Percentiles rank a stretch among this genome's conserved stretches.
Evolutionary conservation across 2,329 filamentous ascomycete genomes (phyloP).

Genomic region (Apiospora aurea): DNA sequence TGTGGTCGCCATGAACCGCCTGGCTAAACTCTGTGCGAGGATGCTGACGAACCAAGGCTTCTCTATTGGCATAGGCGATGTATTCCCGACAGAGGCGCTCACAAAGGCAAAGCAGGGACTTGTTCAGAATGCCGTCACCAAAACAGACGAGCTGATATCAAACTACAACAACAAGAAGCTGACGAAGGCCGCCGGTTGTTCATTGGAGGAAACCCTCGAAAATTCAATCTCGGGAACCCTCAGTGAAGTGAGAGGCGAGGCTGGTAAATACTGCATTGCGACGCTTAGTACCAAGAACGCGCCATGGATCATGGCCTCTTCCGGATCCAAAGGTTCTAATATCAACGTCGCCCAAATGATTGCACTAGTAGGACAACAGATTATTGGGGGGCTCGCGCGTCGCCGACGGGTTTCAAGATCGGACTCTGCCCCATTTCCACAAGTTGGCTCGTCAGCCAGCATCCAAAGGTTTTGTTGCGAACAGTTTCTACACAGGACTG

Average conservation of each 20-base stretch:
- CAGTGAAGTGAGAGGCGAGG: conserved; percentile 88
- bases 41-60: conserved; percentile 91
- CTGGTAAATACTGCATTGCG: conserved; percentile 88
- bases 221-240: conserved; percentile 90
- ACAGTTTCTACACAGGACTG: conserved; percentile 95
- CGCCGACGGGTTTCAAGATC: conserved; percentile 93
- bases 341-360: conserved; percentile 99
- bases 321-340: conserved; percentile 93
- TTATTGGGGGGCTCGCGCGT: conserved; percentile 95
- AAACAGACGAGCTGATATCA: conserved; percentile 84
- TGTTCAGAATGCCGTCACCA: conserved; percentile 78
- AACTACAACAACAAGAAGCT: conserved; percentile 82
- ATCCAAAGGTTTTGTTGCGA: conserved; percentile 94
- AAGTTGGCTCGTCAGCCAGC: conserved; percentile 93
- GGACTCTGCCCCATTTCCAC: conserved; percentile 92
- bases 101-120: conserved; percentile 76
- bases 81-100: conserved; percentile 80
- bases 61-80: conserved; percentile 94
- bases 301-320: conserved; percentile 95
- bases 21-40: conserved; percentile 89
- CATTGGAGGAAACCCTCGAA: conserved; percentile 90
- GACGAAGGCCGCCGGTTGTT: conserved; percentile 86
- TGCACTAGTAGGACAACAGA: conserved; percentile 95
- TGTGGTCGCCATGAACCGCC: conserved; percentile 89
- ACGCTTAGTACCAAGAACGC: conserved; percentile 92